phyloP scores from a whole-genome alignment of 371 early-diverging fungal genomes.

The Zancudomyces culisetae region DNA sequence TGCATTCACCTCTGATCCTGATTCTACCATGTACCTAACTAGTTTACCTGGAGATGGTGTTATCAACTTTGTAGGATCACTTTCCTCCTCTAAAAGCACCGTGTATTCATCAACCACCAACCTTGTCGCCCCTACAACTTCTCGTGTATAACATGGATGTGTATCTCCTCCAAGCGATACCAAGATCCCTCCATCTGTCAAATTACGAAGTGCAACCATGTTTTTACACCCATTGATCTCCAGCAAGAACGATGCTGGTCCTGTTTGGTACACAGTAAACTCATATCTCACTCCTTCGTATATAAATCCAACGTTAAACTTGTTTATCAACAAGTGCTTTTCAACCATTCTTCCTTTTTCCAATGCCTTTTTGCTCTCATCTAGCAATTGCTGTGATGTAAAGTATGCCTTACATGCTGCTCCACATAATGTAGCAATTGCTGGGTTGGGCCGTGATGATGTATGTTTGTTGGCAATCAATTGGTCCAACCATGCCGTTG shows the following conservation, averaged over 20 bases:
- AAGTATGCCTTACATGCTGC: slow-evolving; percentile 73
- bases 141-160: slow-evolving; percentile 77
- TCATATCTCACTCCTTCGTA: slow-evolving; percentile 73
- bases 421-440: slow-evolving; percentile 78
- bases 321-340: slow-evolving; percentile 52
- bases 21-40: slow-evolving; percentile 73
- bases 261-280: slow-evolving; percentile 60
- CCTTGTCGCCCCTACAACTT: slow-evolving; percentile 74
- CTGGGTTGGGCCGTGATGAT: slow-evolving; percentile 77
- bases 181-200: slow-evolving; percentile 86
- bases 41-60: slow-evolving; percentile 95
- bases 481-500: slow-evolving; percentile 92
- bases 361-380: slow-evolving; percentile 57
- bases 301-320: slow-evolving; percentile 69
- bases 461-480: slow-evolving; percentile 71
- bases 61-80: slow-evolving; percentile 86
- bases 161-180: slow-evolving; percentile 70
- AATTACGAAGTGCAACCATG: slow-evolving; percentile 54
- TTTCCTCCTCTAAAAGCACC: slow-evolving; percentile 81
- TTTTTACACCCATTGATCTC: slow-evolving; percentile 66
- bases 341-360: slow-evolving; percentile 84
- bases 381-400: slow-evolving; percentile 33
- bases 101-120: slow-evolving; percentile 83
- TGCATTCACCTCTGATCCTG: slow-evolving; percentile 72
- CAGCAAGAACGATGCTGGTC: slow-evolving; percentile 61